Conservation (phyloP, 805 yeast species). For the Metschnikowia lochheadii region DNA sequence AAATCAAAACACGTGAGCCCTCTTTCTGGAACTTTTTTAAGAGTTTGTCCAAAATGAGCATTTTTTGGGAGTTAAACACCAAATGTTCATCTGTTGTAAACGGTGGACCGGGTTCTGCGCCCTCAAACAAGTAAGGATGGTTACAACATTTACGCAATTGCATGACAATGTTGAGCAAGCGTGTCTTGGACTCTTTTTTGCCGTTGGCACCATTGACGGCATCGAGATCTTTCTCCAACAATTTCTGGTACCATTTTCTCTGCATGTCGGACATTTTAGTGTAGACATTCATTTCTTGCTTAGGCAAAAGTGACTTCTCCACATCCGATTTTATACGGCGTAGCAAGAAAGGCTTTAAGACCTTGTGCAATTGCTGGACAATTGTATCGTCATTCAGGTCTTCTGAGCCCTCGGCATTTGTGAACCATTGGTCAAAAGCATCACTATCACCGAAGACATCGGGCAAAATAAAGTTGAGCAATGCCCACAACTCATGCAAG, state of each 20-base stretch:
- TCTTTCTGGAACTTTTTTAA: conserved; percentile 57
- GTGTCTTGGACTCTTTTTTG: conserved; percentile 68
- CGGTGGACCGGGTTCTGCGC: conserved; percentile 90
- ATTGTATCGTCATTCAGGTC: conserved; percentile 42
- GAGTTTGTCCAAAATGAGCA: conserved; percentile 66
- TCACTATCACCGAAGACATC: conserved; percentile 73
- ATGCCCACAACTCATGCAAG: conserved; percentile 77
- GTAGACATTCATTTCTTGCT: conserved; percentile 68
- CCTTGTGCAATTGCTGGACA: conserved; percentile 69
- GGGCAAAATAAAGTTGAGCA: conserved; percentile 70
- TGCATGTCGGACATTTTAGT: conserved; percentile 79
- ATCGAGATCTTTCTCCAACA: conserved; percentile 75
- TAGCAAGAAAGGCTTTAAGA: conserved; percentile 67
- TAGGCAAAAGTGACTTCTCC: conserved; percentile 73
- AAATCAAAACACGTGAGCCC: conserved; percentile 75
- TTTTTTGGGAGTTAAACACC: conserved; percentile 66
- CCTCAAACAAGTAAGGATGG: conserved; percentile 81
- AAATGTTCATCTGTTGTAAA: conserved; percentile 81
- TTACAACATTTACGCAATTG: conserved; percentile 81
- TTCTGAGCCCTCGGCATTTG: conserved; percentile 36
- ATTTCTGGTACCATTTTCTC: conserved; percentile 69
- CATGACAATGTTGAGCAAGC: conserved; percentile 77
- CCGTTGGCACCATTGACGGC: conserved; percentile 83
- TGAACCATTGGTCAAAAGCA: conserved; percentile 74
- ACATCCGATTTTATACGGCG: conserved; percentile 78